Percentiles rank a stretch among this genome's conserved stretches.
phyloP scores from a whole-genome alignment of 495 filamentous ascomycete species.

The Aspergillus olivimuriae region DNA sequence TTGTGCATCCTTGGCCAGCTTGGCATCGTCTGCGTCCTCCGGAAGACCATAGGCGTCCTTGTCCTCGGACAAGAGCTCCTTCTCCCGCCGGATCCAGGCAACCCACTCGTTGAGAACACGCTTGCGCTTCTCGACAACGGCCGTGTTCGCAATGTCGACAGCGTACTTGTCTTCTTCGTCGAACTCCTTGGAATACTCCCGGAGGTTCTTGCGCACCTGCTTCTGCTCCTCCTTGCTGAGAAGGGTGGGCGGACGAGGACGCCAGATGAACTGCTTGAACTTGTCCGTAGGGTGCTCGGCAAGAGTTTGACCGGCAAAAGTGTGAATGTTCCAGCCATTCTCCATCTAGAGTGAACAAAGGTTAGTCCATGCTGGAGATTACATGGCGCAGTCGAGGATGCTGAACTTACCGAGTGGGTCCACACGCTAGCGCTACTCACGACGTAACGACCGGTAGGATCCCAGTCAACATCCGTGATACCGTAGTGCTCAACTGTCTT shows the following conservation, averaged over 20 bases:
- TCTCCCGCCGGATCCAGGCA: slow-evolving; percentile 71
- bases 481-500: slow-evolving; percentile 91
- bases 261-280: slow-evolving; percentile 96
- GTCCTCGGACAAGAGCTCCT: slow-evolving; percentile 68
- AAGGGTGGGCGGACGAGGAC: slow-evolving; percentile 81
- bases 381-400: too few relatives aligned
- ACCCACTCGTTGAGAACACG: slow-evolving; percentile 83
- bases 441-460: slow-evolving; percentile 90
- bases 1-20: slow-evolving; percentile 44
- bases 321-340: slow-evolving; percentile 97
- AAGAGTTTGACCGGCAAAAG: slow-evolving; percentile 84
- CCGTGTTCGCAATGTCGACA: slow-evolving; percentile 84
- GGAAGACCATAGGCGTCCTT: slow-evolving; percentile 60
- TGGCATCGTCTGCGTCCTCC: slow-evolving; percentile 52
- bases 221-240: slow-evolving; percentile 94
- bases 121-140: slow-evolving; percentile 82
- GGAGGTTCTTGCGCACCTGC: slow-evolving; percentile 93
- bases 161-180: slow-evolving; percentile 91
- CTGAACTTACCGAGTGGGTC: slow-evolving; percentile 78
- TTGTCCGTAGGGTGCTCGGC: slow-evolving; percentile 91
- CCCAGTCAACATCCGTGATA: slow-evolving; percentile 96
- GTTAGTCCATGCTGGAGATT: slow-evolving; percentile 36
- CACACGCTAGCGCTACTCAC: slow-evolving; percentile 86
- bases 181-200: slow-evolving; percentile 90
- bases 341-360: slow-evolving; percentile 63